Evolutionary conservation across 169 alveolate species (phyloP).

Genomic region (Cystoisospora suis): DNA sequence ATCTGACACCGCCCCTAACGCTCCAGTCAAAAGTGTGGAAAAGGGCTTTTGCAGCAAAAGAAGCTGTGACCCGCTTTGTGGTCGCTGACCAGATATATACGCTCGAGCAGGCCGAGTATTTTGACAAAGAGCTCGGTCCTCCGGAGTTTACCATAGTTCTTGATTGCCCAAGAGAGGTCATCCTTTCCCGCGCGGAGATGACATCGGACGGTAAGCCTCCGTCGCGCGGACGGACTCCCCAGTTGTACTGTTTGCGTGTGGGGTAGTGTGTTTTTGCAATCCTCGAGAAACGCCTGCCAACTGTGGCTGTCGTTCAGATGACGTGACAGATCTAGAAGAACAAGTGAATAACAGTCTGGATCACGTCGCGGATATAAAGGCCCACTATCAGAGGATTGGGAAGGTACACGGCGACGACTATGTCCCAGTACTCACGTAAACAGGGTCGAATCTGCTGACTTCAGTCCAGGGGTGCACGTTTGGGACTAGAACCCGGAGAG

Average conservation of each 20-base stretch:
- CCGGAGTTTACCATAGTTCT: not conserved
- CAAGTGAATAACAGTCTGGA: not conserved
- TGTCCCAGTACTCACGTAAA: too few relatives aligned
- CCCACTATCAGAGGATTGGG: conserved; percentile 3
- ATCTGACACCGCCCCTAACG: not conserved
- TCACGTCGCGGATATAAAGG: not conserved
- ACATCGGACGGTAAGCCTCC: too few relatives aligned
- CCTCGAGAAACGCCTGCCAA: too few relatives aligned
- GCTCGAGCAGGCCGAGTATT: not conserved
- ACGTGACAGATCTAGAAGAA: not conserved
- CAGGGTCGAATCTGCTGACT: too few relatives aligned
- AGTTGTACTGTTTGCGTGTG: too few relatives aligned
- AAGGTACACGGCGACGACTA: too few relatives aligned
- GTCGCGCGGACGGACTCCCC: too few relatives aligned
- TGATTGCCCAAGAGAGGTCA: not conserved
- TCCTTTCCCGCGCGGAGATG: not conserved
- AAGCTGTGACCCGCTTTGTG: not conserved
- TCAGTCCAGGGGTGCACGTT: too few relatives aligned
- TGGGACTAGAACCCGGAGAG: too few relatives aligned
- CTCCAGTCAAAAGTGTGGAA: not conserved
- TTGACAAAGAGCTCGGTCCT: conserved; percentile 10
- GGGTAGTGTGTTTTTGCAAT: too few relatives aligned
- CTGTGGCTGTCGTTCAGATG: too few relatives aligned
- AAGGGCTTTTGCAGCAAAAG: not conserved
- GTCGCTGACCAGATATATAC: not conserved